Base-by-base conservation (phyloP, 2,329 filamentous ascomycete species). In the Aspergillus carbonarius region DNA sequence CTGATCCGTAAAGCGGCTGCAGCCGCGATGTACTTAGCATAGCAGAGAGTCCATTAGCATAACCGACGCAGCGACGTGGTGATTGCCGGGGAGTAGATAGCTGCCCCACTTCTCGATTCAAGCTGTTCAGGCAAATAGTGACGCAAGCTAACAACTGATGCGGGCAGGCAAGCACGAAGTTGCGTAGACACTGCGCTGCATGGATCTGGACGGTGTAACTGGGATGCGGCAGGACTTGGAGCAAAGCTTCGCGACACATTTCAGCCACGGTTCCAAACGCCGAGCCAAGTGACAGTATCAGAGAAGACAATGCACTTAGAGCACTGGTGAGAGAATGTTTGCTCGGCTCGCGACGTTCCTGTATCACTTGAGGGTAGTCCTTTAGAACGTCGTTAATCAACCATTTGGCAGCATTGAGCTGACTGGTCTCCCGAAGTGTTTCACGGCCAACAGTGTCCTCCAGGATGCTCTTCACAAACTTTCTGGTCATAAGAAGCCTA, bases 171-270 rank as follows among this genome's bases (percentile, higher is more conserved):
- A 96, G 81, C 0, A 96, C 91, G 69, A 98, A 95, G 0, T 85
- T 86, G 66, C 93, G 92, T 67, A 98, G 81, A 70, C 92, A 96
- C 60, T 90, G 85, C 4, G 95, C 91, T 1, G 92, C 88, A 68
- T 95, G 90, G 3, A 98, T 87, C 71, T 99, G 95, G 2, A 99
- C 95, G 4, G 92, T 95, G 74, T 98, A 98, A 75, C 92, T 97
- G 0, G 93, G 92, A 74, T 99, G 95, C 67, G 96, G 91, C 25
- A 98, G 80, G 5, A 96, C 91, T 72, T 97, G 92, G 39, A 98
- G 80, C 32, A 99, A 79, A 4, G 90, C 90, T 73, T 99, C 95
- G 51, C 93, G 86, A 71, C 92, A 96, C 13, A 83, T 73, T 63
- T 99, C 96, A 7, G 92, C 90, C 66, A 97, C 87, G 54, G 81